Conservation (phyloP, 768 basidiomycete genomes). For the Panaeolus cyanescens region DNA sequence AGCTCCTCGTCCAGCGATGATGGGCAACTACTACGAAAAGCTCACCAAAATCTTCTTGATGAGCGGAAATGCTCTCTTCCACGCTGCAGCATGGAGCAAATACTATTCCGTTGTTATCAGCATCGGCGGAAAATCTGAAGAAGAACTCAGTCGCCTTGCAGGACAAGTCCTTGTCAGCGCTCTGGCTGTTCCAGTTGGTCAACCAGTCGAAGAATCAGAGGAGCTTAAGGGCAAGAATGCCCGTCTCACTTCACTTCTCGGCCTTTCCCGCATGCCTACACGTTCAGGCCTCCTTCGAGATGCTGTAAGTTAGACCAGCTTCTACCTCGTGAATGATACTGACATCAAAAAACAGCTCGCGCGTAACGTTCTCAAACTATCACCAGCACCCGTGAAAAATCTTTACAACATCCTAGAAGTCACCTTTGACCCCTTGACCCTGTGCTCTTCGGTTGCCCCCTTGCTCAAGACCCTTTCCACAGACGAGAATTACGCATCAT, state of each 20-base stretch:
- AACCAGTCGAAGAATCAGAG: conserved; percentile 48
- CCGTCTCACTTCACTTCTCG: conserved; percentile 84
- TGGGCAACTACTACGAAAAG: conserved; percentile 99
- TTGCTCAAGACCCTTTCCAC: conserved; percentile 63
- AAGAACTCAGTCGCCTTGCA: conserved; percentile 78
- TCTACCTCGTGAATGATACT: neutral
- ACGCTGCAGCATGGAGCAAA: conserved; percentile 93
- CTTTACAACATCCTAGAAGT: conserved; percentile 91
- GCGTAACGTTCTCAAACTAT: conserved; percentile 80
- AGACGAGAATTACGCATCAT: conserved; percentile 70
- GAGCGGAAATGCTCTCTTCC: conserved; percentile 92
- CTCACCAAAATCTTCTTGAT: conserved; percentile 96
- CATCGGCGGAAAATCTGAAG: conserved; percentile 74
- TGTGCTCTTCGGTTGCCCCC: conserved; percentile 78
- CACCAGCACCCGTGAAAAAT: conserved; percentile 69
- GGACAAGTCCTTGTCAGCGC: conserved; percentile 92
- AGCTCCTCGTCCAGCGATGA: conserved; percentile 90
- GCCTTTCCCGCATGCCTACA: conserved; percentile 81
- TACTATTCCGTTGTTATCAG: conserved; percentile 75
- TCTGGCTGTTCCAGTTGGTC: conserved; percentile 87
- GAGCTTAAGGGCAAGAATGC: conserved; percentile 63
- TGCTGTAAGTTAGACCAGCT: conserved; percentile 60
- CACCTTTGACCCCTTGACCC: conserved; percentile 88
- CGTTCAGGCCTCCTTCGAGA: conserved; percentile 85
- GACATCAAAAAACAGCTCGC: conserved; percentile 53